phyloP scores from a whole-genome alignment of 2,329 filamentous ascomycete species.

The Aspergillus fijiensis region DNA sequence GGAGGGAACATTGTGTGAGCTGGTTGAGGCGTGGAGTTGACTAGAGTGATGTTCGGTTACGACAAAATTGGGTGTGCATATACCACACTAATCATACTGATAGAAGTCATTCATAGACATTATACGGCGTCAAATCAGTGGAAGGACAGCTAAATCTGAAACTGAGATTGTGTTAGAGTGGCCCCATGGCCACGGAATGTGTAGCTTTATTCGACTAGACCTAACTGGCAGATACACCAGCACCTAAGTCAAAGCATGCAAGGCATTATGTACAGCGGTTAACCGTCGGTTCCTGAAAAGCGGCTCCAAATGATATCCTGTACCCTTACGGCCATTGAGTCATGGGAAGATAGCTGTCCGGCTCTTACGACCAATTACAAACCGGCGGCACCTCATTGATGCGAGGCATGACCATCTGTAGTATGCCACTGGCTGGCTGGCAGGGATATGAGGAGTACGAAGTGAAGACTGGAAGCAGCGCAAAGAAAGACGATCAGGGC shows the following conservation, averaged over 20 bases:
- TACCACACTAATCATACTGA: too few relatives aligned
- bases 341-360: background rate
- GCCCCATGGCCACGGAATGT: slow-evolving; percentile 25
- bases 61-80: too few relatives aligned
- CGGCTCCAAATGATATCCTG: slow-evolving; percentile 6
- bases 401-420: slow-evolving; percentile 7
- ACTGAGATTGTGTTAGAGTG: background rate
- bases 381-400: slow-evolving; percentile 6
- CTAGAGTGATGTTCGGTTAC: too few relatives aligned
- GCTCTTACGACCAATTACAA: slow-evolving; percentile 9
- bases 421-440: slow-evolving; percentile 8
- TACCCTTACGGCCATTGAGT: slow-evolving; percentile 3
- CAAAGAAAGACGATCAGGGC: slow-evolving; percentile 13
- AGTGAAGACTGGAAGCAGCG: slow-evolving; percentile 1
- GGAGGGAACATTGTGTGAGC: slow-evolving; percentile 48
- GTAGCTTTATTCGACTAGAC: slow-evolving; percentile 25
- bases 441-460: slow-evolving; percentile 3
- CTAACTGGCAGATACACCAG: slow-evolving; percentile 22
- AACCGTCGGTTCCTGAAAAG: slow-evolving; percentile 12
- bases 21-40: slow-evolving; percentile 45
- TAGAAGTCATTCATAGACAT: too few relatives aligned
- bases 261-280: slow-evolving; percentile 24
- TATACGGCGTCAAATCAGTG: too few relatives aligned
- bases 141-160: too few relatives aligned
- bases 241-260: slow-evolving; percentile 15